phyloP scores from a whole-genome alignment of 2,329 filamentous ascomycete genomes.

The Ophiostoma piceae region DNA sequence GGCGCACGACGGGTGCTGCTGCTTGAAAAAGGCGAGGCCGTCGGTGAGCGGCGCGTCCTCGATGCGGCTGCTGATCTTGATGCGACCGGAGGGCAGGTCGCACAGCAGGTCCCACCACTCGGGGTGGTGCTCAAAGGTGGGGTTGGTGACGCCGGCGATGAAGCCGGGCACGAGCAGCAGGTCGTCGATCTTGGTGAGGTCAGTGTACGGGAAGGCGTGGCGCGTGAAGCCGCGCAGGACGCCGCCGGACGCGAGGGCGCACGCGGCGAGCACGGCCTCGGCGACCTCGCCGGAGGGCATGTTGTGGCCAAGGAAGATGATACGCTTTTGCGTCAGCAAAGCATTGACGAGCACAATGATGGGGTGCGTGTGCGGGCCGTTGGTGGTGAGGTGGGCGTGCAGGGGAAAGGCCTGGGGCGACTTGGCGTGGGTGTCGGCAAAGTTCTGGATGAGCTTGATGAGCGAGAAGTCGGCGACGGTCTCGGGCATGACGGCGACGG shows the following conservation, averaged over 20 bases:
- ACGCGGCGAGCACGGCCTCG: conserved; percentile 96
- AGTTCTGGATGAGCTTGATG: conserved; percentile 94
- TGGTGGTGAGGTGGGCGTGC: conserved; percentile 90
- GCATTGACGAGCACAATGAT: conserved; percentile 94
- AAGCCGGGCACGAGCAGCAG: conserved; percentile 93
- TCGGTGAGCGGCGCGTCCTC: conserved; percentile 77
- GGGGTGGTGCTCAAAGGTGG: conserved; percentile 86
- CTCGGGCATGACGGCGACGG: conserved; percentile 87
- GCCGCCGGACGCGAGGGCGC: conserved; percentile 85
- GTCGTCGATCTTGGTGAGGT: conserved; percentile 96
- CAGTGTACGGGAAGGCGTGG: conserved; percentile 96
- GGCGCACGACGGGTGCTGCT: conserved; percentile 60
- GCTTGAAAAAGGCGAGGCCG: conserved; percentile 80
- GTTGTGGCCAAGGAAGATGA: conserved; percentile 94
- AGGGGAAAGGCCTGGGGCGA: conserved; percentile 77
- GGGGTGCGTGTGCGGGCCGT: conserved; percentile 82
- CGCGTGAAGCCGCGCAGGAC: conserved; percentile 90
- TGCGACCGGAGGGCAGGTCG: conserved; percentile 82
- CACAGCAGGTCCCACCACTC: conserved; percentile 99
- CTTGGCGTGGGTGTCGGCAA: conserved; percentile 76
- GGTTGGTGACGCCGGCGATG: conserved; percentile 96
- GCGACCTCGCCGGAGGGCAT: conserved; percentile 93
- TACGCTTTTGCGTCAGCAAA: conserved; percentile 88
- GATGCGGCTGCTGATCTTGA: conserved; percentile 89
- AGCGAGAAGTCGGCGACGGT: conserved; percentile 96